Evolutionary conservation across 345 rosid genomes (phyloP), one percentile per base, ranked within the genome.

Genomic region (Arabidopsis arenosa): DNA sequence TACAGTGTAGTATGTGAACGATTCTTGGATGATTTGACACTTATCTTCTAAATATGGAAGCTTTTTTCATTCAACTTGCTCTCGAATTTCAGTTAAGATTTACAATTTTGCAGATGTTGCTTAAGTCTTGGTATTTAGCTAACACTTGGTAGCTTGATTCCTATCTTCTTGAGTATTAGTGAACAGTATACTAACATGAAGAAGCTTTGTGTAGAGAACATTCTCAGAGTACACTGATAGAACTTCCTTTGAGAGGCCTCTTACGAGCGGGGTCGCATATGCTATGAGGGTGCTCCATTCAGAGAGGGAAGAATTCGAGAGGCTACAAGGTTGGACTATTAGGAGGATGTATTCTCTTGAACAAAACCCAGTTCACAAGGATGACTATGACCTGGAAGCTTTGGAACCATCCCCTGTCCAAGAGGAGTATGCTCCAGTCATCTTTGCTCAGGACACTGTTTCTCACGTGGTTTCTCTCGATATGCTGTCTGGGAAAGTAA

Each of bases 171-270:
- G 54, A 63, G 54, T 44, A 9, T 18, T 63, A 9, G 40, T 10
- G 47, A 53, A 73, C 45, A 54, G 35, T 67, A 63, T 64, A 37
- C 87, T 87, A 56, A 84, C 81, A 78, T 71, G 71, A 53, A 35
- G 60, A 66, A 70, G 18, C 33, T 70, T 68, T 77, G 56, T 81
- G 57, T 68, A 94, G 97, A 81, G 80, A 75, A 92, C 97, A 64
- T 94, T 94, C 77, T 93, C 95, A 3, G 90, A 87, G 86, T 94
- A 94, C 79, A 90, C 98, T 4, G 96, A 94, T 71, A 80, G 95
- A 82, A 94, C 98, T 72, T 89, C 97, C 70, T 94, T 94, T 73
- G 98, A 94, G 87, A 86, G 98, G 85, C 98, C 98, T 33, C 92
- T 92, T 53, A 94, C 98, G 17, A 94, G 98, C 77, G 94, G 97